Evolutionary conservation across 192 early-diverging fungal species (phyloP), one percentile per base, ranked within the genome.

Genomic region (Pilaira anomala): DNA sequence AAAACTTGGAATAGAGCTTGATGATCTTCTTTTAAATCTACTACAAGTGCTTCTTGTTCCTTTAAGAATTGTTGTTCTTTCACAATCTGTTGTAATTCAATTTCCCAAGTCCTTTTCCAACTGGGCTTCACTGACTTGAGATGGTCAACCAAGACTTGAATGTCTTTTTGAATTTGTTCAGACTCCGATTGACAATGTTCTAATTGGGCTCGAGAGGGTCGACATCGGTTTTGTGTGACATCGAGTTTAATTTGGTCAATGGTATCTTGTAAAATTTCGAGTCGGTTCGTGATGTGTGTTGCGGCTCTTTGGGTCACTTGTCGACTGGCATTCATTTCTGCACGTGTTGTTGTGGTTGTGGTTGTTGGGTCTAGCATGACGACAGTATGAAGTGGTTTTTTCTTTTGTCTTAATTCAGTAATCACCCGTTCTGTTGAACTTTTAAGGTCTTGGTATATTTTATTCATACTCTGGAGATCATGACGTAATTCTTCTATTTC

Each of bases 91-190:
- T 91, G 87, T 39, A 93, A 66, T 67, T 93, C 88, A 4, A 81
- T 82, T 65, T 91, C 89, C 91, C 91, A 93, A 3, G 86, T 85
- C 62, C 80, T 82, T 60, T 90, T 91, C 89, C 88, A 91, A 22
- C 77, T 78, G 8, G 84, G 74, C 40, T 85, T 76, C 14, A 80
- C 67, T 3, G 80, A 78, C 59, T 85, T 76, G 21, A 93, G 80
- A 44, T 80, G 80, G 11, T 72, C 60, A 2, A 79, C 54, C 1
- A 89, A 80, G 13, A 69, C 68, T 3, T 63, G 41, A 8, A 83
- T 74, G 16, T 80, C 84, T 1, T 63, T 19, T 2, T 51, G 69
- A 28, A 91, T 65, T 24, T 61, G 63, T 19, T 59, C 67, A 14
- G 79, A 77, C 41, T 88, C 80, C 9, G 75, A 49, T 21, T 72